A percentile compares a stretch with the other conserved stretches of the same genome.
phyloP scores from a whole-genome alignment of 768 basidiomycete genomes.

The Pilatotrama ljubarskyi region DNA sequence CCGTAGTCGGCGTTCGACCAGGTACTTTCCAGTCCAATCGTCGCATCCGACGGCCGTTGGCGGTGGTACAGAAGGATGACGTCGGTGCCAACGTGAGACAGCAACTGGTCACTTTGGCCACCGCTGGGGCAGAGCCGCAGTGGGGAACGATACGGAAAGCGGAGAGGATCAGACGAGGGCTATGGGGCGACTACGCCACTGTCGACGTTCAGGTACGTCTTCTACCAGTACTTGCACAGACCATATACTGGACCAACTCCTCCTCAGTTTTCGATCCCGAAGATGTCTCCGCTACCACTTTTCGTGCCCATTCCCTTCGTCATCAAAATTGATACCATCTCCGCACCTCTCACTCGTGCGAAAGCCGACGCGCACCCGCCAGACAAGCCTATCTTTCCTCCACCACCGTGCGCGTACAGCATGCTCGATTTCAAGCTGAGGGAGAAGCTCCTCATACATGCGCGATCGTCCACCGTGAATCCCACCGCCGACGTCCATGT shows the following conservation, averaged over 20 bases:
- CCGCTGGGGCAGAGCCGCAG: not conserved
- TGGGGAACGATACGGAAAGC: not conserved
- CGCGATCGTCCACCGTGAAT: not conserved
- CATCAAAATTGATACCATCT: slow-evolving; percentile 16
- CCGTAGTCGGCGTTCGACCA: slow-evolving; percentile 17
- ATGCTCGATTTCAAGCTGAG: slow-evolving; percentile 17
- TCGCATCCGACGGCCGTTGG: not conserved
- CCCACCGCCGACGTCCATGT: not conserved
- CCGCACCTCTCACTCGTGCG: slow-evolving; percentile 11
- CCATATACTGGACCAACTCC: too few species aligned
- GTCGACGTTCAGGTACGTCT: slow-evolving; percentile 16
- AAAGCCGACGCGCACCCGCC: slow-evolving; percentile 5
- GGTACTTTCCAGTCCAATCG: slow-evolving; percentile 11
- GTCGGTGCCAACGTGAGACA: not conserved
- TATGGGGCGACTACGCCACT: slow-evolving; percentile 23
- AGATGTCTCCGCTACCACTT: slow-evolving; percentile 12
- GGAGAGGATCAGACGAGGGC: slow-evolving; percentile 16
- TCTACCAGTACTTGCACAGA: not conserved
- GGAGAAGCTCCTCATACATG: slow-evolving; percentile 3
- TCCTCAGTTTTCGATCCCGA: slow-evolving; percentile 15
- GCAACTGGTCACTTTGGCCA: not conserved
- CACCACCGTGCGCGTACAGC: not conserved
- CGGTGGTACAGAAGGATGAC: slow-evolving; percentile 3
- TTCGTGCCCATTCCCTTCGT: slow-evolving; percentile 24
- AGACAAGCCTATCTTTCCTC: slow-evolving; percentile 11